phyloP scores from a whole-genome alignment of 1,139 yeast genomes.

The Pichia sp. region DNA sequence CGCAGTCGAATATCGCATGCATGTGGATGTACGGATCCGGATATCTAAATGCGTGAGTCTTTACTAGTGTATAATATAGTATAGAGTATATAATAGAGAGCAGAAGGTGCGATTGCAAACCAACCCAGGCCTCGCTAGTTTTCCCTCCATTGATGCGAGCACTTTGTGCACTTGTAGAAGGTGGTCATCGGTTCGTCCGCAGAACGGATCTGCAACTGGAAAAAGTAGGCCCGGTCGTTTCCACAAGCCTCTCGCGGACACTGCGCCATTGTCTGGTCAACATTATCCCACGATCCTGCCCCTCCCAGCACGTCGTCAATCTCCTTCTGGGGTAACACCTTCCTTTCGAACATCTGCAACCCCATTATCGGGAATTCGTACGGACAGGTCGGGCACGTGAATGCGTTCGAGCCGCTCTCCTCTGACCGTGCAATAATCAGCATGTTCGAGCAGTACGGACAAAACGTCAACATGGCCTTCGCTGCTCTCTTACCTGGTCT shows the following conservation, averaged over 20 bases:
- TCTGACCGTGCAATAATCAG: conserved; percentile 48
- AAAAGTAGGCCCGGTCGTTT: conserved; percentile 88
- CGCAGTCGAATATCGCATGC: too few relatives aligned
- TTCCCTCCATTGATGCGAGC: conserved; percentile 97
- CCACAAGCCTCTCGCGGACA: conserved; percentile 89
- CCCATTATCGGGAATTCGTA: conserved; percentile 86
- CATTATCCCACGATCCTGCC: conserved; percentile 98
- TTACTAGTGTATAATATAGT: neutral
- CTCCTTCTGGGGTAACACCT: conserved; percentile 75
- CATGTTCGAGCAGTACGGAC: conserved; percentile 93
- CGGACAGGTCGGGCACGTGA: conserved; percentile 91
- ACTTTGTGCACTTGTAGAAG: conserved; percentile 85
- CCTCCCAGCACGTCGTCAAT: conserved; percentile 97
- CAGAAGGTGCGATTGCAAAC: neutral
- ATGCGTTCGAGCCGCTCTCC: conserved; percentile 37
- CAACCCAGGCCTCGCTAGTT: conserved; percentile 41
- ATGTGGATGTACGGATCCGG: too few relatives aligned
- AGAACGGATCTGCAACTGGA: conserved; percentile 91
- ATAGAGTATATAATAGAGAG: neutral
- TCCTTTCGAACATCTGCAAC: conserved; percentile 79
- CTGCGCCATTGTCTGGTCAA: conserved; percentile 83
- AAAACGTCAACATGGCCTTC: conserved; percentile 74
- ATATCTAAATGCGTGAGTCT: too few relatives aligned
- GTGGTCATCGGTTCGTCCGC: conserved; percentile 97
- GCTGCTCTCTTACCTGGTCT: neutral